phyloP scores from a whole-genome alignment of 768 basidiomycete genomes.

The Auricularia heimuer region DNA sequence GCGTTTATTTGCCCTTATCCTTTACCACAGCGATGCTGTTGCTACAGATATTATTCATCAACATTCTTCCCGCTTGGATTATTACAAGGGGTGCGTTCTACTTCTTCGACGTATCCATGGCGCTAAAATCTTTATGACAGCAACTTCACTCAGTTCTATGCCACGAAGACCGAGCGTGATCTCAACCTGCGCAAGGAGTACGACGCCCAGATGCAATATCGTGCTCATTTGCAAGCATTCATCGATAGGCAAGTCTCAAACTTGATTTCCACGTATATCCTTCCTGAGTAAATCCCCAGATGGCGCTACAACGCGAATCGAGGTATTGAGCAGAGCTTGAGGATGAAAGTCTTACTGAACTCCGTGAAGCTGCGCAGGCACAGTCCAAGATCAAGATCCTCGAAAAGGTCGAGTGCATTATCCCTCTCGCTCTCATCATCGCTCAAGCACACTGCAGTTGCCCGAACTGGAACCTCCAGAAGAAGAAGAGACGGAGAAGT shows the following conservation, averaged over 20 bases:
- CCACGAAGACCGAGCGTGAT: constrained; percentile 92
- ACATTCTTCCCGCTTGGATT: constrained; percentile 85
- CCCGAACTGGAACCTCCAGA: constrained; percentile 92
- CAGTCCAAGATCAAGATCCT: constrained; percentile 62
- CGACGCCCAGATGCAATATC: constrained; percentile 90
- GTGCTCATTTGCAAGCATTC: constrained; percentile 92
- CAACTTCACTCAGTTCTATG: constrained; percentile 98
- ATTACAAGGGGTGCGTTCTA: constrained; percentile 81
- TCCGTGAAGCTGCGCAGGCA: constrained; percentile 70
- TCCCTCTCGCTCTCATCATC: background rate
- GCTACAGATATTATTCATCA: constrained; percentile 98
- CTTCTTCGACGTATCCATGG: background rate
- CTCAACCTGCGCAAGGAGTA: constrained; percentile 90
- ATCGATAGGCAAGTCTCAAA: constrained; percentile 44
- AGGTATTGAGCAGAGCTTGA: constrained; percentile 29
- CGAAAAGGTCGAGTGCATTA: constrained; percentile 46
- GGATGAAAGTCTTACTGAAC: background rate
- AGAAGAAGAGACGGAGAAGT: constrained; percentile 83
- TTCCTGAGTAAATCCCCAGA: constrained; percentile 21
- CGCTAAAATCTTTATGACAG: constrained; percentile 26
- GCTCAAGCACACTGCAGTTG: constrained; percentile 35
- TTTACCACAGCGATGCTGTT: constrained; percentile 56
- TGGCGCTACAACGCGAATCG: constrained; percentile 98
- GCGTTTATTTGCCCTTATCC: no score
- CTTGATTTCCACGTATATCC: no score